Percentiles rank a stretch among this genome's conserved stretches.
Conservation (phyloP, 83 land plant genomes). For the Thuja plicata region DNA sequence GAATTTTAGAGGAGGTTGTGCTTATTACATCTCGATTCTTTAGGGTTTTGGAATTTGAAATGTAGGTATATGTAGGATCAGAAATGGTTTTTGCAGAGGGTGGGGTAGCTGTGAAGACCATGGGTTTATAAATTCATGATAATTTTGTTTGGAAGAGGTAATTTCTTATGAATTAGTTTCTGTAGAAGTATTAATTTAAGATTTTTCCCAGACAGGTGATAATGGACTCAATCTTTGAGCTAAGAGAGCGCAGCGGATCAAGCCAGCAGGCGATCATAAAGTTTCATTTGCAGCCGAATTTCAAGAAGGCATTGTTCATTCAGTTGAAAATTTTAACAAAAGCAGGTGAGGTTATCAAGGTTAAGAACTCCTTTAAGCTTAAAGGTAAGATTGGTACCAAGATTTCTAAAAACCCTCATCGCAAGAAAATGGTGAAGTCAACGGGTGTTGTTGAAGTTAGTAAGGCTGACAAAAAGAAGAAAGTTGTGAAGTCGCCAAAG, state of each 20-base stretch:
- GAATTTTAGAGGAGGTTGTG: no score
- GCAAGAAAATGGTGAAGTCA: background rate
- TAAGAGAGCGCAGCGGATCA: constrained; percentile 80
- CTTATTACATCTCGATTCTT: no score
- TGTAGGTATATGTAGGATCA: background rate
- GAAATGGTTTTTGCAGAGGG: no score
- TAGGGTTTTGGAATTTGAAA: no score
- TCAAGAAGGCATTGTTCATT: constrained; percentile 57
- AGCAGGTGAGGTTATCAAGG: constrained; percentile 55
- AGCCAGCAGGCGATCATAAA: constrained; percentile 79
- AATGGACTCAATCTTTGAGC: constrained; percentile 59
- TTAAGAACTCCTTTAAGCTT: constrained; percentile 84
- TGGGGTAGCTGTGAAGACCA: background rate
- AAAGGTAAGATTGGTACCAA: constrained; percentile 21
- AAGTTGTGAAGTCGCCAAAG: background rate
- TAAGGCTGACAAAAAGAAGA: background rate
- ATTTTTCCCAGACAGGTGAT: constrained; percentile 49
- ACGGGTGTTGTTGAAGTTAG: background rate
- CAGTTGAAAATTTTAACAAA: constrained; percentile 65
- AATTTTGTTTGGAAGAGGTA: no score
- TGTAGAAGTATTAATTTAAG: no score
- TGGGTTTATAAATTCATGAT: no score
- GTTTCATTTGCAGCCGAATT: constrained; percentile 55
- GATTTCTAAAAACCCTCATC: constrained; percentile 35
- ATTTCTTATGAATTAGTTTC: no score